Conservation (phyloP, 1,284 basidiomycete species). For the Moesziomyces sp. region DNA sequence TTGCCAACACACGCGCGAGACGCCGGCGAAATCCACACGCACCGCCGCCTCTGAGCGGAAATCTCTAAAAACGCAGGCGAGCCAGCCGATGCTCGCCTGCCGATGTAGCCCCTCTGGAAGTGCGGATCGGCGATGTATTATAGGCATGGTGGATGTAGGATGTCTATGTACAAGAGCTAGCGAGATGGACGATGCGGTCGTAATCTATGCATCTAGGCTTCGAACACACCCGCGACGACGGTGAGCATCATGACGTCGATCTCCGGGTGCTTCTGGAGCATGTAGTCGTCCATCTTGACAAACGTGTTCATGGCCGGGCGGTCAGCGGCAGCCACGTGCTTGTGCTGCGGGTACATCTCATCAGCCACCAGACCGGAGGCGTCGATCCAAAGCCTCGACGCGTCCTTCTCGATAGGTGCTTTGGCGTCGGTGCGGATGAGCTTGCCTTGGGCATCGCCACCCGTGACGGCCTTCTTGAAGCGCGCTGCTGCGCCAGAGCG, state of each 20-base stretch:
- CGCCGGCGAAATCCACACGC: not conserved
- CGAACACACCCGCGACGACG: constrained; percentile 59
- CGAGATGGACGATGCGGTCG: too few species aligned
- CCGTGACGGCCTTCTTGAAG: constrained; percentile 8
- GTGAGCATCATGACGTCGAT: constrained; percentile 65
- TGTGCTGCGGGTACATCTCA: constrained; percentile 63
- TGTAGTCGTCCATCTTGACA: constrained; percentile 51
- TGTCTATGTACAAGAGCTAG: not conserved
- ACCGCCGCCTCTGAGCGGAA: not conserved
- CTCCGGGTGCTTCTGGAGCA: constrained; percentile 57
- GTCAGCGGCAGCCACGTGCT: constrained; percentile 12
- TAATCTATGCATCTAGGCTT: constrained; percentile 10
- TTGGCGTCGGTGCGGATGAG: constrained; percentile 15
- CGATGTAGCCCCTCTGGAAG: too few species aligned
- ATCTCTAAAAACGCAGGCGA: not conserved
- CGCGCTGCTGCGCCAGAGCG: constrained; percentile 8
- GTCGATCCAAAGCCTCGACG: constrained; percentile 54
- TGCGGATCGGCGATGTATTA: too few species aligned
- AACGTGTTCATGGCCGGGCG: constrained; percentile 50
- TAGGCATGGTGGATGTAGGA: too few species aligned
- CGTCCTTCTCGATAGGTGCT: constrained; percentile 16
- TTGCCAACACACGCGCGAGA: too few species aligned
- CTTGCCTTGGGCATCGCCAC: constrained; percentile 6
- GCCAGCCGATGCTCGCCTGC: too few species aligned
- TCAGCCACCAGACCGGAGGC: constrained; percentile 47